Base-by-base conservation (phyloP, 1,284 basidiomycete species). In the Pseudozyma hubeiensis region DNA sequence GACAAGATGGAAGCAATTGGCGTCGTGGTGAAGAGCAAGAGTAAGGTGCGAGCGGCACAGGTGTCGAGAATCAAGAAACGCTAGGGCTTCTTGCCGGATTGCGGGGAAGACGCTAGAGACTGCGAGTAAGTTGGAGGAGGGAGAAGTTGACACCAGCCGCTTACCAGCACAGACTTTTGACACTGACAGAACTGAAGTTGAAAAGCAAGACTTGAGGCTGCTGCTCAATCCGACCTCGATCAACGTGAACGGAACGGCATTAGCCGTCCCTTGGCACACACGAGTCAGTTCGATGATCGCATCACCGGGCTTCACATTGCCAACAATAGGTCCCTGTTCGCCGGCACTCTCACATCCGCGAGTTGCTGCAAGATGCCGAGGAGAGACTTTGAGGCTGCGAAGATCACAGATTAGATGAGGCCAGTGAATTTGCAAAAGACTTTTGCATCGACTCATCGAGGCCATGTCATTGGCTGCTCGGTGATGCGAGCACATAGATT, bases 401-500 rank as follows among this genome's bases (percentile, higher is more conserved):
- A 47, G 53, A 55, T 55, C 13, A 17, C 44, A 47, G 53, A 55
- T 55, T 55, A 55, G 53, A 55, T 55, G 53, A 11, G 24, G 33
- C 43, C 7, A 24, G 43, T 24, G 19, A 41, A 16, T 13, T 7
- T 16, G 24, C 35, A 14, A 34, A 34, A 11, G 39, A n/a, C 16
- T 24, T 34, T 14, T 33, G 47, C 11, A 1, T 34, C 5, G 30
- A 10, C 29, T 50, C 44, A 64, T 53, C 55, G 17, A 19, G 7
- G 24, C 33, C 39, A 33, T 44, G 6, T 53, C 37, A 64, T 64
- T 64, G 62, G 62, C 31, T 17, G 46, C 33, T 53, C 62, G 62
- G 62, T 11, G 35, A 53, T 64, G 53, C 31, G 54, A 64, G 54
- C 62, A 58, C 62, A 41, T 57, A 57, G 50, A 55, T 52, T 47